Evolutionary conservation across 225 moss, liverwort and hornwort species (phyloP).

Genomic region (Lunularia cruciata): DNA sequence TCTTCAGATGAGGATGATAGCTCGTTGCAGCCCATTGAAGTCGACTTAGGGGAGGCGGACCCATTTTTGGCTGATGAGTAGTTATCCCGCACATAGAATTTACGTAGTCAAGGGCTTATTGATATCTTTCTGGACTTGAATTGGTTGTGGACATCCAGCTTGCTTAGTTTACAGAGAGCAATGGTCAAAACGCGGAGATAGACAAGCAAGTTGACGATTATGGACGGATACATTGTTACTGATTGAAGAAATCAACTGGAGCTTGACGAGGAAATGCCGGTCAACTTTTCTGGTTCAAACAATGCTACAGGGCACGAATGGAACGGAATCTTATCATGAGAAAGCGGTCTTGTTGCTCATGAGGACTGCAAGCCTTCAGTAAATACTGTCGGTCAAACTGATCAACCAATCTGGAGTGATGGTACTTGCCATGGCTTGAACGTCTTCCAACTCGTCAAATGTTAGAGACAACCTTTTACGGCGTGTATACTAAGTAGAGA

Average conservation of each 20-base stretch:
- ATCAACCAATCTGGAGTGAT: neutral
- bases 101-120: no score
- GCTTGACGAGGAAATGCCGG: neutral
- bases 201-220: no score
- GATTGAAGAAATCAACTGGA: neutral
- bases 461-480: neutral
- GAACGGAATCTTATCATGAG: neutral
- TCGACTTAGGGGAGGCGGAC: conserved; percentile 76
- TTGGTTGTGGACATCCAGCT: neutral
- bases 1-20: conserved; percentile 60
- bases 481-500: neutral
- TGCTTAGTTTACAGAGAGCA: neutral
- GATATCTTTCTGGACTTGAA: neutral
- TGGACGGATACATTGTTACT: no score
- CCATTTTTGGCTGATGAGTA: conserved; percentile 62
- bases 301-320: neutral
- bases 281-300: neutral
- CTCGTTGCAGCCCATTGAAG: conserved; percentile 51
- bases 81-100: no score
- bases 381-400: neutral
- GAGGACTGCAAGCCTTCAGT: no score
- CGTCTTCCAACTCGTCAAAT: neutral
- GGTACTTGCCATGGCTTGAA: neutral
- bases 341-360: neutral
- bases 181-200: neutral